phyloP scores from a whole-genome alignment of 225 moss, liverwort and hornwort species.

The Marchantia paleacea region DNA sequence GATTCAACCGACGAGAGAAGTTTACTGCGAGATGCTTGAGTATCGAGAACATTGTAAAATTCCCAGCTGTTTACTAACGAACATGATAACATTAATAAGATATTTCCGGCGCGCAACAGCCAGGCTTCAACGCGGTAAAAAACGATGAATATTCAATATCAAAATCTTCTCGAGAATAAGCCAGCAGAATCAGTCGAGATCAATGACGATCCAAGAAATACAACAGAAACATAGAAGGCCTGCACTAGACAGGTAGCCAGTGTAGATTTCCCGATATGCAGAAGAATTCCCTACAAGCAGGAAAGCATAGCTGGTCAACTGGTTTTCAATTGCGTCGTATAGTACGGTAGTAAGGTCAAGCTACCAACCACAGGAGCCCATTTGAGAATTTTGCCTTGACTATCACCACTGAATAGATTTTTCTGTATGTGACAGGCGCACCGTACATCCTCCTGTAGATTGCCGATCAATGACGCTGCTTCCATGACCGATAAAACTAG shows the following conservation, averaged over 20 bases:
- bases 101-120: neutral
- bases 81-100: neutral
- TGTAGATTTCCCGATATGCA: too few species aligned
- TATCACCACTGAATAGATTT: conserved; percentile 32
- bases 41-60: neutral
- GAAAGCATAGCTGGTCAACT: neutral
- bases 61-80: neutral
- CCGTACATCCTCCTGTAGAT: conserved; percentile 33
- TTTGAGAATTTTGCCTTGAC: conserved; percentile 27
- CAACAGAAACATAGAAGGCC: too few species aligned
- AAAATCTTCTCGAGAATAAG: too few species aligned
- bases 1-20: neutral
- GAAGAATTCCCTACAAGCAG: too few species aligned
- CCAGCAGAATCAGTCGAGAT: too few species aligned
- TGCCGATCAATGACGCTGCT: conserved; percentile 36
- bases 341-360: neutral
- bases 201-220: too few species aligned
- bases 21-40: neutral
- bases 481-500: conserved; percentile 6
- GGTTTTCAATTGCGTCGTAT: neutral
- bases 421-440: conserved; percentile 36
- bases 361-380: conserved; percentile 35
- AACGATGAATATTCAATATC: too few species aligned
- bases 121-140: too few species aligned
- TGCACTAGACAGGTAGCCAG: neutral